Conservation (phyloP, 1,284 basidiomycete species). For the Naganishia cerealis region DNA sequence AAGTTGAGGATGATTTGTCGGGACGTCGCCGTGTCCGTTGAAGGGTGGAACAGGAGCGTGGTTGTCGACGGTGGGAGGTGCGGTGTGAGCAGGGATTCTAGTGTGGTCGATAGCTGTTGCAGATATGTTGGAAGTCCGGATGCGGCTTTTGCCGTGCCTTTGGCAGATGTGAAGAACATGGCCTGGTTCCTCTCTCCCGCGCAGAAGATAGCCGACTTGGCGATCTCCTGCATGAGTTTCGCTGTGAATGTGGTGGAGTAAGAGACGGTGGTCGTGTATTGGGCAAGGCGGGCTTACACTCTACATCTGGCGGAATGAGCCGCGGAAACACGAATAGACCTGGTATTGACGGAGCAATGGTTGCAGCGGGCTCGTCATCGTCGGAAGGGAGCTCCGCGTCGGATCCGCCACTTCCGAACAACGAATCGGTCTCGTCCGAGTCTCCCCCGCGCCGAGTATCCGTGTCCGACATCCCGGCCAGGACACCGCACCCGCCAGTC, state of each 20-base stretch:
- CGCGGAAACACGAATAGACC: constrained; percentile 43
- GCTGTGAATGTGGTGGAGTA: constrained; percentile 31
- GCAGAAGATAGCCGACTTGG: constrained; percentile 44
- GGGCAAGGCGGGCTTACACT: constrained; percentile 35
- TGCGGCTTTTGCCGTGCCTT: neutral
- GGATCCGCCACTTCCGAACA: too few relatives aligned
- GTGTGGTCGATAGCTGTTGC: constrained; percentile 28
- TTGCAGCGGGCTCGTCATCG: neutral
- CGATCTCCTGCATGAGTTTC: constrained; percentile 37
- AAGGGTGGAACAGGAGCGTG: constrained; percentile 35
- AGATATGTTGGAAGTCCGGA: constrained; percentile 40
- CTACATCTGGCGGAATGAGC: constrained; percentile 34
- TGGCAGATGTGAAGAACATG: constrained; percentile 49
- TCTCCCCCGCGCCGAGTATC: too few relatives aligned
- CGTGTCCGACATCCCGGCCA: too few relatives aligned
- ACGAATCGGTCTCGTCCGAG: too few relatives aligned
- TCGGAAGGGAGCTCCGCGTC: too few relatives aligned
- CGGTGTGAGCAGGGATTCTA: constrained; percentile 34
- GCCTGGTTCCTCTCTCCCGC: constrained; percentile 51
- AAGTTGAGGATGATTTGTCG: constrained; percentile 56
- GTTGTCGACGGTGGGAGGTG: constrained; percentile 24
- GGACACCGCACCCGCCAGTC: too few relatives aligned
- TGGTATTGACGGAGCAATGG: constrained; percentile 34
- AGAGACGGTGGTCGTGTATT: neutral
- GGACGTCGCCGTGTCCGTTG: neutral